Percentiles rank a stretch among this genome's conserved stretches.
Evolutionary conservation across 805 yeast genomes (phyloP).

Genomic region (Myxozyma nipponensis): DNA sequence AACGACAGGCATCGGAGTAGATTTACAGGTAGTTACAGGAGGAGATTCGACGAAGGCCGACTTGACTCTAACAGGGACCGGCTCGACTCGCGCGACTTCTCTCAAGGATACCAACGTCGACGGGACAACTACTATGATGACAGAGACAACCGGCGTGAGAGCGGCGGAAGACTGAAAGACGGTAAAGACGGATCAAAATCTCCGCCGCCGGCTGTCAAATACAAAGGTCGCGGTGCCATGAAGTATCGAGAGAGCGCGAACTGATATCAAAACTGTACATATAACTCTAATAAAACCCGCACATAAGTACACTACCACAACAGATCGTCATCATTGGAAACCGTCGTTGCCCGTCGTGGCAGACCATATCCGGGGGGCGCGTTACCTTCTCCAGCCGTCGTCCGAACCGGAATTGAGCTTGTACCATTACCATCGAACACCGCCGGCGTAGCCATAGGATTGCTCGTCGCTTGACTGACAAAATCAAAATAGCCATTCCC

Average conservation of each 20-base stretch:
- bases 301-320: background rate
- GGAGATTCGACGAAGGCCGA: background rate
- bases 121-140: background rate
- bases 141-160: background rate
- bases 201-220: constrained; percentile 2
- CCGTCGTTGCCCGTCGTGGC: background rate
- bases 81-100: too few relatives aligned
- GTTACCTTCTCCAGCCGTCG: background rate
- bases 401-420: background rate
- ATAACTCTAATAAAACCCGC: too few relatives aligned
- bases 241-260: constrained; percentile 16
- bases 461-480: background rate
- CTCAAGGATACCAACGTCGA: too few relatives aligned
- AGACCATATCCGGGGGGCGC: background rate
- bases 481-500: constrained; percentile 3
- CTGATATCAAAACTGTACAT: too few relatives aligned
- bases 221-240: constrained; percentile 22
- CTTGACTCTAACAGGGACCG: too few relatives aligned
- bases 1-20: too few relatives aligned
- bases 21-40: too few relatives aligned
- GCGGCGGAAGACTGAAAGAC: background rate
- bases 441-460: constrained; percentile 4
- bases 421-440: background rate
- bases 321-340: background rate
- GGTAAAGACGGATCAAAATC: background rate